phyloP scores from a whole-genome alignment of 169 alveolate species.

The Plasmodium fragile region DNA sequence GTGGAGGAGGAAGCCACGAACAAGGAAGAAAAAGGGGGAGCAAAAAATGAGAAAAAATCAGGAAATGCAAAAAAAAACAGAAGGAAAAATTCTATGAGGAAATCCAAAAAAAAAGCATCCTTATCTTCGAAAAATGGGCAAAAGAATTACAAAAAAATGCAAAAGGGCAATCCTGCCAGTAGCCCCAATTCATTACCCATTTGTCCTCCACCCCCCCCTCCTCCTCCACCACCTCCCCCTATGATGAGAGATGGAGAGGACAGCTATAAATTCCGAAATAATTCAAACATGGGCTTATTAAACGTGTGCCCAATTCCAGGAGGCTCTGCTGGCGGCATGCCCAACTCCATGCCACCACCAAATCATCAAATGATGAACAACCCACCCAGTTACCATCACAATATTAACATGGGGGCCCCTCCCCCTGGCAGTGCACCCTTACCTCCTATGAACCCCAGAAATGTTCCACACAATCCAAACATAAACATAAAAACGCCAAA shows the following conservation, averaged over 20 bases:
- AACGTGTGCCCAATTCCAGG: neutral
- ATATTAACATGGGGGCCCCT: neutral
- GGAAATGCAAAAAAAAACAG: constrained; percentile 24
- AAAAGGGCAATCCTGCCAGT: constrained; percentile 6
- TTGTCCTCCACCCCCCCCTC: constrained; percentile 60
- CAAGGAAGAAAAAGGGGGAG: constrained; percentile 3
- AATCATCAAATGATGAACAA: neutral
- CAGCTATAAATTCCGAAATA: constrained; percentile 17
- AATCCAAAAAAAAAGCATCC: constrained; percentile 29
- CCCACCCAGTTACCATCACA: constrained; percentile 7
- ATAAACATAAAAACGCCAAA: constrained; percentile 23
- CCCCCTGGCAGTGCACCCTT: neutral
- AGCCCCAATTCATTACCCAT: neutral
- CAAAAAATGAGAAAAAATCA: constrained; percentile 29
- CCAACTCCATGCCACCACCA: neutral
- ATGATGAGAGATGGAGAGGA: constrained; percentile 5
- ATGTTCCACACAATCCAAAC: constrained; percentile 2
- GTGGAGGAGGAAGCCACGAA: constrained; percentile 18
- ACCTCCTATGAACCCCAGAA: neutral
- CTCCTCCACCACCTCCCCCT: constrained; percentile 65
- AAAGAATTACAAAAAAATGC: constrained; percentile 17
- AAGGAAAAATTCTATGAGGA: constrained; percentile 12
- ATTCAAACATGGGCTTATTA: neutral
- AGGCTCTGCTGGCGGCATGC: neutral
- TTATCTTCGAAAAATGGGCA: constrained; percentile 29